Percentiles rank a stretch among this genome's conserved stretches.
Evolutionary conservation across 1,284 basidiomycete species (phyloP).

Genomic region (Termitomyces sp.): DNA sequence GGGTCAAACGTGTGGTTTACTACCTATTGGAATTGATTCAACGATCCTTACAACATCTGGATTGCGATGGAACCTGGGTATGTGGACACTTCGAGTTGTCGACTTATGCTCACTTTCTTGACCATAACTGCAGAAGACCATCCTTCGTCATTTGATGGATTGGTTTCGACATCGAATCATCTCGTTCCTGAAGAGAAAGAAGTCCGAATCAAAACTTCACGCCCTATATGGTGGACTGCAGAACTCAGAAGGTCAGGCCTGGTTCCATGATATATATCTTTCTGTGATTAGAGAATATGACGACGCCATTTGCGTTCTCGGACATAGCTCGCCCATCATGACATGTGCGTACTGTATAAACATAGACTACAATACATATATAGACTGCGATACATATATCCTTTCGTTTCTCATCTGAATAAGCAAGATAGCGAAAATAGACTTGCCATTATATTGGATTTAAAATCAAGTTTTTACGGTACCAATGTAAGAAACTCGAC

Average conservation of each 20-base stretch:
- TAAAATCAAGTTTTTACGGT: no score
- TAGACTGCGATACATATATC: no score
- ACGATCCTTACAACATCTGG: slow-evolving; percentile 80
- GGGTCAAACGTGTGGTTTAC: slow-evolving; percentile 88
- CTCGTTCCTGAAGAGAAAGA: slow-evolving; percentile 56
- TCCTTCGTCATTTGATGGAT: slow-evolving; percentile 72
- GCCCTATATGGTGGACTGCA: slow-evolving; percentile 86
- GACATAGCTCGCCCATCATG: no score
- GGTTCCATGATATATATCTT: slow-evolving; percentile 2
- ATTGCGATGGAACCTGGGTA: slow-evolving; percentile 87
- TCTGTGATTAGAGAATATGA: background rate
- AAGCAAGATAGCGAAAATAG: no score
- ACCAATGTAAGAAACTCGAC: no score
- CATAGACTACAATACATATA: no score
- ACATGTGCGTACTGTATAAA: no score
- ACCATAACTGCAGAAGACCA: slow-evolving; percentile 38
- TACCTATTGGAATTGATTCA: slow-evolving; percentile 81
- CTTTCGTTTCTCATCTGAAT: no score
- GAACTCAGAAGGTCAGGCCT: slow-evolving; percentile 40
- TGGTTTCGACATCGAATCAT: slow-evolving; percentile 92
- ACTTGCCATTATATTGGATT: no score
- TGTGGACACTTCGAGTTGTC: slow-evolving; percentile 19
- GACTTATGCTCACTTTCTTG: background rate
- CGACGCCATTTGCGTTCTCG: no score
- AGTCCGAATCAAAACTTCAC: slow-evolving; percentile 73